Conservation (phyloP, 495 filamentous ascomycete species). For the Parathielavia hyrcaniae region DNA sequence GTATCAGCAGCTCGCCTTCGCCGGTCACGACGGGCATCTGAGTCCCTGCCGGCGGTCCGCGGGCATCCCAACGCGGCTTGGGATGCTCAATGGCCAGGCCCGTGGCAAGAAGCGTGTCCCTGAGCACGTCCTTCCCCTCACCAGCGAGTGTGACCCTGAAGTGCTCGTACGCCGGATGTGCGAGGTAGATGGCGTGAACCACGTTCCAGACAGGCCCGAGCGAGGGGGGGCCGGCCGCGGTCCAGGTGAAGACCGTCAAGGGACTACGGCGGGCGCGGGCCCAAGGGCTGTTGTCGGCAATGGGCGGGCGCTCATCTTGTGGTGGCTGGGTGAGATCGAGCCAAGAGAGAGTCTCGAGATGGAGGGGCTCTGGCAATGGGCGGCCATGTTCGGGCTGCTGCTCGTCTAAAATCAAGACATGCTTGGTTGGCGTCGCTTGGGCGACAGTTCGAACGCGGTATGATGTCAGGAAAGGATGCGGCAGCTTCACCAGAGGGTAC, state of each 20-base stretch:
- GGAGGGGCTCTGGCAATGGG: conserved; percentile 28
- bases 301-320: conserved; percentile 32
- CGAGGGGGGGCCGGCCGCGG: conserved; percentile 35
- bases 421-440: conserved; percentile 9
- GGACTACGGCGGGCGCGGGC: conserved; percentile 38
- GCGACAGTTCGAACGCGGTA: conserved; percentile 28
- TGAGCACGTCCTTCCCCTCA: conserved; percentile 35
- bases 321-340: conserved; percentile 32
- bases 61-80: conserved; percentile 14
- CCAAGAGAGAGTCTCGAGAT: conserved; percentile 32
- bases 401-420: conserved; percentile 21
- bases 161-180: conserved; percentile 46
- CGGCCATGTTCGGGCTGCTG: conserved; percentile 13
- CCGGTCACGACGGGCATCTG: not conserved
- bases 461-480: conserved; percentile 37
- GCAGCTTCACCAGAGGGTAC: conserved; percentile 30
- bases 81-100: conserved; percentile 47
- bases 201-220: conserved; percentile 53
- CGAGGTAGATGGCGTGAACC: conserved; percentile 50
- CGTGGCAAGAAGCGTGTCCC: conserved; percentile 44
- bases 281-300: conserved; percentile 39
- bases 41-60: not conserved
- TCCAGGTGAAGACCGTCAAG: conserved; percentile 32
- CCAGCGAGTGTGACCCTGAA: conserved; percentile 45
- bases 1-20: conserved; percentile 34